Percentiles rank a stretch among this genome's conserved stretches.
Evolutionary conservation across 768 basidiomycete species (phyloP).

Genomic region (Calocybe indica): DNA sequence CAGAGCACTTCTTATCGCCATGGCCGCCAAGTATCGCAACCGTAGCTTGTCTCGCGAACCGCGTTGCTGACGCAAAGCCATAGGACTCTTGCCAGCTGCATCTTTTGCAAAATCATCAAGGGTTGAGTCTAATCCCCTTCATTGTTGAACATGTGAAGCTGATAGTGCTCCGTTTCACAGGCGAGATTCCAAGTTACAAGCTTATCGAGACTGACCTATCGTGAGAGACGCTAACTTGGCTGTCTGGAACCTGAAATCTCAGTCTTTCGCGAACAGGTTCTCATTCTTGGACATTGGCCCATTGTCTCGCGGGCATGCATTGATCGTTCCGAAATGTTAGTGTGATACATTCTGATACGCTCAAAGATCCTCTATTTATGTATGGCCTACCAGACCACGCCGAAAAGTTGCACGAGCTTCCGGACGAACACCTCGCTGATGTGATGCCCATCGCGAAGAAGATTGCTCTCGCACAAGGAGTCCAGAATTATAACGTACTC

Average conservation of each 20-base stretch:
- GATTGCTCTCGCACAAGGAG: slow-evolving; percentile 71
- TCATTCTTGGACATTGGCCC: slow-evolving; percentile 95
- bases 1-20: slow-evolving; percentile 7
- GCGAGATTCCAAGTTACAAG: slow-evolving; percentile 87
- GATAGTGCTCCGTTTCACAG: slow-evolving; percentile 31
- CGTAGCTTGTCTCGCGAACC: background rate
- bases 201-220: slow-evolving; percentile 70
- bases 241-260: background rate
- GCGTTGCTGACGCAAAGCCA: slow-evolving; percentile 1
- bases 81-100: slow-evolving; percentile 59
- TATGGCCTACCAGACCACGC: slow-evolving; percentile 58
- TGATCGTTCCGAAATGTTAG: slow-evolving; percentile 91
- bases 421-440: slow-evolving; percentile 79
- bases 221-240: slow-evolving; percentile 31
- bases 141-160: background rate
- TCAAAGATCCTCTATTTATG: background rate
- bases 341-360: background rate
- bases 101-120: slow-evolving; percentile 96
- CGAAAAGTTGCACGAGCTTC: slow-evolving; percentile 80
- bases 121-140: slow-evolving; percentile 34
- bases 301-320: slow-evolving; percentile 82
- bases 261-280: slow-evolving; percentile 34
- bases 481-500: slow-evolving; percentile 83
- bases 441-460: slow-evolving; percentile 80
- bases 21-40: slow-evolving; percentile 31